Evolutionary conservation across 2,329 filamentous ascomycete species (phyloP).

Genomic region (Ambrosiella cleistominuta): DNA sequence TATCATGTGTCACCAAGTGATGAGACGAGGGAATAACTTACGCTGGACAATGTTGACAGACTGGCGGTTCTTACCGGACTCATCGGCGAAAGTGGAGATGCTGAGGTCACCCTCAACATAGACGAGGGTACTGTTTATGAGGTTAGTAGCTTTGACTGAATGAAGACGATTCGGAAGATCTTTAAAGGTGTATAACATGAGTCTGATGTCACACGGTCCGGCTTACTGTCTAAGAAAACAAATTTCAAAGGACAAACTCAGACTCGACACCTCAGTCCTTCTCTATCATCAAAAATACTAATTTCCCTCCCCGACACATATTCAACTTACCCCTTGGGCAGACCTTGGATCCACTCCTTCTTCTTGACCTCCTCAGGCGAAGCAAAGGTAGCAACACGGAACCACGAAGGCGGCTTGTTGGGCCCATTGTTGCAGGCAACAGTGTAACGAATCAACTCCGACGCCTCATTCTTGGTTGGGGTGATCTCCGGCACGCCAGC

Average conservation of each 20-base stretch:
- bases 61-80: constrained; percentile 49
- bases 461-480: constrained; percentile 46
- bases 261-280: neutral
- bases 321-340: constrained; percentile 67
- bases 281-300: neutral
- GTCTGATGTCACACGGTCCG: neutral
- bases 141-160: constrained; percentile 11
- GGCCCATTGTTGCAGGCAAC: constrained; percentile 52
- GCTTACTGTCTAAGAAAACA: neutral
- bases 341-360: constrained; percentile 51
- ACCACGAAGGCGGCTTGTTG: constrained; percentile 70
- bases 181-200: neutral
- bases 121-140: constrained; percentile 46
- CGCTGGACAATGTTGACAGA: constrained; percentile 60
- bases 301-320: neutral
- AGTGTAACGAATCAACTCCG: constrained; percentile 57
- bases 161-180: neutral
- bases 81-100: constrained; percentile 48
- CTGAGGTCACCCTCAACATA: constrained; percentile 69
- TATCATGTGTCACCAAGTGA: neutral
- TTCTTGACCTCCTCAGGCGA: constrained; percentile 50
- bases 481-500: constrained; percentile 61
- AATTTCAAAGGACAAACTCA: neutral
- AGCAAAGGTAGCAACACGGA: constrained; percentile 56
- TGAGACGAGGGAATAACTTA: constrained; percentile 29